Evolutionary conservation across 306 rosid species (phyloP), one percentile per base, ranked within the genome.

Genomic region (Argentina anserina): DNA sequence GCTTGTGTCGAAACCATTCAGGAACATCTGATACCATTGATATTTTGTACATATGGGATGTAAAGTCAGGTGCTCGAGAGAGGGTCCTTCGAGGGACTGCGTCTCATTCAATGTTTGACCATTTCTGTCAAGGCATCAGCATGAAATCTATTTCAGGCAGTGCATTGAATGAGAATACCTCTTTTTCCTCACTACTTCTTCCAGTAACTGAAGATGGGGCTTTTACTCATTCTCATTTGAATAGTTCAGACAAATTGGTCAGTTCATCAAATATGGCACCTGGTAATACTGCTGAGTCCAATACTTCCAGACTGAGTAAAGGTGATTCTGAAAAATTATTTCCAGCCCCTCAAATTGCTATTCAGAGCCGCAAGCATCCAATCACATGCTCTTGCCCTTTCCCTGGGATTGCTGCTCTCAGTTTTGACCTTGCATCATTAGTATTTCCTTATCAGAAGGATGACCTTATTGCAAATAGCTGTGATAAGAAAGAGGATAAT

Each of bases 61-160:
- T 91, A 78, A 91, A 94, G 86, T 85, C 96, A 55, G 98, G 97
- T 73, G 85, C 97, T 49, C 87, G 85, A 9, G 98, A 94, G 87
- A 86, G 96, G 75, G 84, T 94, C 64, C 82, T 91, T 72, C 96
- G 77, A 67, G 98, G 98, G 80, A 81, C 91, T 3, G 92, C 97
- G 77, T 89, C 97, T 66, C 92, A 88, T 80, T 91, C 98, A 34
- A 84, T 91, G 96, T 89, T 94, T 76, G 96, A 91, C 75, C 86
- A 94, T 83, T 94, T 94, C 78, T 94, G 96, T 78, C 87, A 83
- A 85, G 83, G 88, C 73, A 80, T 91, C 74, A 82, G 92, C 85
- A 74, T 81, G 89, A 86, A 75, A 74, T 89, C 97, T 43, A 33
- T 75, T 72, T 88, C 89, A 73, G 96, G 90, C 73, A 78, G 86